Evolutionary conservation across 805 yeast genomes (phyloP).

Genomic region (Yamadazyma olivae): DNA sequence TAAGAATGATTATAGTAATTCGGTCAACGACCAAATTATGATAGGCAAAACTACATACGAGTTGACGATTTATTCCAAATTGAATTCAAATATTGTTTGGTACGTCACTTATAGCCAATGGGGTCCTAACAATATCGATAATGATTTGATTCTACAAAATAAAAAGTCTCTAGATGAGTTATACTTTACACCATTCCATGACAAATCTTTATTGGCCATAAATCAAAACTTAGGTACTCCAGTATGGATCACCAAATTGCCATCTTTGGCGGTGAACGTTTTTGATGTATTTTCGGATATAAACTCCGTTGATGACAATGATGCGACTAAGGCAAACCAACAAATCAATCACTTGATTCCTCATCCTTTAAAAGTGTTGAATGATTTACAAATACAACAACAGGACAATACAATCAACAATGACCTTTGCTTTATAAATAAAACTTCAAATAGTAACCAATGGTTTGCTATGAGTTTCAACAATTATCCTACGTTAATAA

Average conservation of each 20-base stretch:
- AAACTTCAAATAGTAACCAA: constrained; percentile 56
- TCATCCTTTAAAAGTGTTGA: constrained; percentile 56
- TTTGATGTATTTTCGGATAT: constrained; percentile 62
- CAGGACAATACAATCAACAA: constrained; percentile 18
- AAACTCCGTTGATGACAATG: constrained; percentile 3
- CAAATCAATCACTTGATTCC: constrained; percentile 52
- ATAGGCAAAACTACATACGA: constrained; percentile 74
- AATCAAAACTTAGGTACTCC: constrained; percentile 68
- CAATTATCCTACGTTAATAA: constrained; percentile 77
- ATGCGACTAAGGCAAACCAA: constrained; percentile 4
- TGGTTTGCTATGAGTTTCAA: constrained; percentile 86
- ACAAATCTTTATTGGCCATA: constrained; percentile 72
- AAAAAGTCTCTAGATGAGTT: constrained; percentile 64
- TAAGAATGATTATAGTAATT: constrained; percentile 15
- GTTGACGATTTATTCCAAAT: constrained; percentile 70
- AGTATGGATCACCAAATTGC: constrained; percentile 73
- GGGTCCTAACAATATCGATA: constrained; percentile 88
- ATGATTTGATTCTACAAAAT: constrained; percentile 42
- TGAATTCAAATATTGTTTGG: constrained; percentile 61
- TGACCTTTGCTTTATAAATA: constrained; percentile 60
- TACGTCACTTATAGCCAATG: constrained; percentile 83
- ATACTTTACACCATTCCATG: constrained; percentile 82
- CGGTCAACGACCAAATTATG: constrained; percentile 36
- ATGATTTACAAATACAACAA: constrained; percentile 23
- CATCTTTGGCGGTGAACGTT: constrained; percentile 69